Base-by-base conservation (phyloP, 352 stramenopile species). In the Globisporangium iwayamae region DNA sequence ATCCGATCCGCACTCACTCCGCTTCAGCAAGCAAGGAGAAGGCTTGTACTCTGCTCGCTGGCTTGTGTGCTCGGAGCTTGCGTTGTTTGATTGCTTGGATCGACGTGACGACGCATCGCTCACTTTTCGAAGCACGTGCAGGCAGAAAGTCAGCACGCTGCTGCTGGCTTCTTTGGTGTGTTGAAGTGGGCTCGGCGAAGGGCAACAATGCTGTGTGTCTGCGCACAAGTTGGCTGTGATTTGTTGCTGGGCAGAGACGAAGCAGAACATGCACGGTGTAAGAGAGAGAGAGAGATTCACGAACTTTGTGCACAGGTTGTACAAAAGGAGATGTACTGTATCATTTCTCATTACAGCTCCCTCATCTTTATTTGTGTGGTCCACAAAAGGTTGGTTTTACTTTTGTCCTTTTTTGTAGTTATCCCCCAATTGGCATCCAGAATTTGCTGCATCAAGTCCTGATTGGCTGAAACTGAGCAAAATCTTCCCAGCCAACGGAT, bases 51-150 rank as follows among this genome's bases (percentile, higher is more conserved):
- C 36, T 11, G 41, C 41, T 47, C 41, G 18, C 41, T 45, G 3
- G 39, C 14, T 45, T n/a, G 11, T 36, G 32, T 36, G 32, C 7
- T 36, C 32, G 32, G 3, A 1, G 32, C 38, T 43, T 43, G 14
- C 39, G 34, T 45, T 47, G 39, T 20, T 20, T 47, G 41, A 4
- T 47, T 47, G 41, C 9, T 47, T 47, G 14, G 41, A 4, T 16
- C 16, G 41, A 47, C 41, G 39, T 54, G n/a, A 48, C n/a, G 36
- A 48, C 2, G 36, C 25, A n/a, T 25, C 54, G 54, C 36, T 60
- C 55, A 36, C 48, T 55, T 55, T 55, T 55, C 25, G 48, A 55
- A 55, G 48, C 48, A 38, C 13, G 11, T n/a, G 7, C 20, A 38
- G 25, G 47, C 48, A 55, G 48, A 55, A 55, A 55, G 48, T n/a